A percentile compares a stretch with the other conserved stretches of the same genome.
Conservation (phyloP, 495 filamentous ascomycete genomes). For the Endocarpon pusillum region DNA sequence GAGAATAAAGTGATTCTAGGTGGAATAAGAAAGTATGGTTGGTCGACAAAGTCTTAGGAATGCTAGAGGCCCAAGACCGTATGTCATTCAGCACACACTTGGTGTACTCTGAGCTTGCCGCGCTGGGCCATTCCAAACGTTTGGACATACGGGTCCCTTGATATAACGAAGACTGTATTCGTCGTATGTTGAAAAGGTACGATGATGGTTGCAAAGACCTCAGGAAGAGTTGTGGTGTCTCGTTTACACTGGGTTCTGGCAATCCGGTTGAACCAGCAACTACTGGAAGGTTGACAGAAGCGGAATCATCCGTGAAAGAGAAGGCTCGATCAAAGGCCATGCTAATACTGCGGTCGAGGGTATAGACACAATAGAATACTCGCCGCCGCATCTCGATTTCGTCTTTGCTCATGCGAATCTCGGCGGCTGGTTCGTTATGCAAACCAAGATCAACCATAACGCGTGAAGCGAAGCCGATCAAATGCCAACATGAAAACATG, state of each 20-base stretch:
- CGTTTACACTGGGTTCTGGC: conserved; percentile 17
- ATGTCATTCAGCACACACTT: conserved; percentile 49
- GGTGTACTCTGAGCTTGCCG: conserved; percentile 40
- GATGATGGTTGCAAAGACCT: conserved; percentile 33
- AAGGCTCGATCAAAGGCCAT: conserved; percentile 66
- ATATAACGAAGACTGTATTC: conserved; percentile 66
- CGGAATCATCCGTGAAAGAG: conserved; percentile 82
- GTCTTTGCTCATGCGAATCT: conserved; percentile 38
- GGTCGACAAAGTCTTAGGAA: conserved; percentile 38
- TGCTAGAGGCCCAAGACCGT: conserved; percentile 44
- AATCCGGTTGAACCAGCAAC: conserved; percentile 14
- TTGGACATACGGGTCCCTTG: conserved; percentile 46
- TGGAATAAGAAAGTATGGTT: conserved; percentile 53
- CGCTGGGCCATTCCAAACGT: conserved; percentile 41
- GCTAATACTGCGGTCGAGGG: conserved; percentile 66
- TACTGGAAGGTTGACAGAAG: conserved; percentile 48
- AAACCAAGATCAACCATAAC: conserved; percentile 74
- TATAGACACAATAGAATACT: conserved; percentile 75
- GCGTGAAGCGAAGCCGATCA: conserved; percentile 73
- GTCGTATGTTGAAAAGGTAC: conserved; percentile 58
- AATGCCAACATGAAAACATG: conserved; percentile 80
- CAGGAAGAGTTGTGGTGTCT: conserved; percentile 25
- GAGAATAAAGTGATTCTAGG: conserved; percentile 70
- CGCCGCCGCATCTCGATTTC: conserved; percentile 58
- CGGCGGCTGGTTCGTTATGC: conserved; percentile 70